phyloP scores from a whole-genome alignment of 1,139 yeast species.

The Nakaseomyces bracarensis region DNA sequence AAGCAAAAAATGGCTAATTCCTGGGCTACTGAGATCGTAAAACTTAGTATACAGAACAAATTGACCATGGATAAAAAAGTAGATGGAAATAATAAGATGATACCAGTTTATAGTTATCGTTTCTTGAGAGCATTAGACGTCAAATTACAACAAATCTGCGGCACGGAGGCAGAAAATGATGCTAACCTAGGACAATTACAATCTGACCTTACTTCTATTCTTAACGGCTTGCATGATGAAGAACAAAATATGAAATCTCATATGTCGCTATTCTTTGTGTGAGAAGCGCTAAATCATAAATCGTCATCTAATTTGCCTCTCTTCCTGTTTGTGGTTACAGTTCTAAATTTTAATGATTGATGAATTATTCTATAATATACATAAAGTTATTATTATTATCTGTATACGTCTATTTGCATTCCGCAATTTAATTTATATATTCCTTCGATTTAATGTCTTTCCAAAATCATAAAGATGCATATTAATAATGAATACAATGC shows the following conservation, averaged over 20 bases:
- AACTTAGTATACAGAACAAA: slow-evolving; percentile 23
- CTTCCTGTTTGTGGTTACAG: no score
- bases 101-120: slow-evolving; percentile 13
- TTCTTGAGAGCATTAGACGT: slow-evolving; percentile 24
- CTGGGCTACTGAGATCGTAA: slow-evolving; percentile 21
- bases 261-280: slow-evolving; percentile 4
- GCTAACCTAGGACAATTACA: slow-evolving; percentile 10
- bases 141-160: slow-evolving; percentile 16
- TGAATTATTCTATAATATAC: neutral
- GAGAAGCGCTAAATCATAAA: no score
- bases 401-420: neutral
- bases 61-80: slow-evolving; percentile 16
- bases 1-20: slow-evolving; percentile 10
- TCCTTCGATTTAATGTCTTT: neutral
- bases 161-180: slow-evolving; percentile 10
- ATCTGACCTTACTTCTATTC: slow-evolving; percentile 13
- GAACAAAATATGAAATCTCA: slow-evolving; percentile 24
- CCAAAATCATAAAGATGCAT: neutral
- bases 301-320: neutral
- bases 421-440: slow-evolving; percentile 2
- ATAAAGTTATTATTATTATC: neutral
- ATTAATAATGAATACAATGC: neutral
- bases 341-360: neutral
- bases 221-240: slow-evolving; percentile 19
- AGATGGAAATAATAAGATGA: neutral